These are phyloP conservation scores for Boletus patriciae DNA, from an alignment of 768 basidiomycete species.

Conservation along the genomic window DNA sequence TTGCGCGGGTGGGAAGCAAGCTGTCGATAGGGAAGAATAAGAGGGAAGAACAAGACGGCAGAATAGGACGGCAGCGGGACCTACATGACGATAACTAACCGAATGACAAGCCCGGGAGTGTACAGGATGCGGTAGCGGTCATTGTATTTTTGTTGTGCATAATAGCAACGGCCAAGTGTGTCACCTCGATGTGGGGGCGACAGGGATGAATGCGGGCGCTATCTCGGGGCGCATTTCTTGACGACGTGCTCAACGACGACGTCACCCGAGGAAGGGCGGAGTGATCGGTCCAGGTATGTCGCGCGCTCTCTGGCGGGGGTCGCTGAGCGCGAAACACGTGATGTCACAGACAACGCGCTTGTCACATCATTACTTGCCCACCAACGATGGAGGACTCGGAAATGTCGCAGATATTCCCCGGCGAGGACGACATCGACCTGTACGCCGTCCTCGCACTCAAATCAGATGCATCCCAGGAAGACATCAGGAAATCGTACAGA, in stretches of 20 bases:
- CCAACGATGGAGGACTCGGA: slow-evolving; percentile 65
- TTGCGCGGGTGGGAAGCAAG: not conserved
- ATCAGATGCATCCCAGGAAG: slow-evolving; percentile 55
- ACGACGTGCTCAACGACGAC: not conserved
- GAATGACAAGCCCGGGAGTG: not conserved
- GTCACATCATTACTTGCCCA: not conserved
- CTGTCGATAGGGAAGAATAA: slow-evolving; percentile 8
- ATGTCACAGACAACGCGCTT: slow-evolving; percentile 5
- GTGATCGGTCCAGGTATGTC: not conserved
- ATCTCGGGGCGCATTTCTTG: no score
- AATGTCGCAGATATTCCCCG: slow-evolving; percentile 74
- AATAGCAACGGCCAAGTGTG: not conserved
- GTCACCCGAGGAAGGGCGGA: no score
- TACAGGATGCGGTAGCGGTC: not conserved
- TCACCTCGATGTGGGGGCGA: not conserved
- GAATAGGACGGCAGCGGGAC: not conserved
- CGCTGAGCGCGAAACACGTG: slow-evolving; percentile 4
- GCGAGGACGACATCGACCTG: slow-evolving; percentile 67
- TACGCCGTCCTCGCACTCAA: slow-evolving; percentile 69
- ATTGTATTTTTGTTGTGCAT: no score
- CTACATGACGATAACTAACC: slow-evolving; percentile 1
- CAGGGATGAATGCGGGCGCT: no score
- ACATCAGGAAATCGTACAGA: slow-evolving; percentile 84
- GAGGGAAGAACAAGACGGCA: slow-evolving; percentile 6
- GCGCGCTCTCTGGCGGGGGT: not conserved